Conservation (phyloP, 192 early-diverging fungal species). For the Podila verticillata region DNA sequence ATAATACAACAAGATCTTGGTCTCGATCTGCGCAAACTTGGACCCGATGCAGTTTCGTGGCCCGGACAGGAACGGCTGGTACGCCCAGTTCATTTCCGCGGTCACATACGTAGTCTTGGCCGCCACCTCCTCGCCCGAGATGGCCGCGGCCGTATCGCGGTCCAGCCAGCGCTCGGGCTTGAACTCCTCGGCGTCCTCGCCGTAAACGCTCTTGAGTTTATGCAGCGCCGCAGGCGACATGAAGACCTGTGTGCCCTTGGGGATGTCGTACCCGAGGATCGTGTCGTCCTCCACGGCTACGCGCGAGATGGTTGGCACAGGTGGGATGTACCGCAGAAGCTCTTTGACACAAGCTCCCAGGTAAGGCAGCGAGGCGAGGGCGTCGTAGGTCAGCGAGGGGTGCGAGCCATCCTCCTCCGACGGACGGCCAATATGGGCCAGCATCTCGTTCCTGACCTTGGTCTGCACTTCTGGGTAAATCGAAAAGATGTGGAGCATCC, state of each 20-base stretch:
- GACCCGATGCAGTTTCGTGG: constrained; percentile 65
- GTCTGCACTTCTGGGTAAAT: constrained; percentile 54
- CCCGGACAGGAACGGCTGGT: constrained; percentile 61
- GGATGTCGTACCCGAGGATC: constrained; percentile 55
- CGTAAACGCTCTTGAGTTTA: constrained; percentile 53
- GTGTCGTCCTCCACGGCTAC: constrained; percentile 46
- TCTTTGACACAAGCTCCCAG: constrained; percentile 65
- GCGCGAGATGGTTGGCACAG: constrained; percentile 61
- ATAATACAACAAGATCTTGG: constrained; percentile 62
- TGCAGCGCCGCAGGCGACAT: constrained; percentile 54
- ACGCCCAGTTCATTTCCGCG: constrained; percentile 37
- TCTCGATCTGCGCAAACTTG: constrained; percentile 65
- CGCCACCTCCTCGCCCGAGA: constrained; percentile 11
- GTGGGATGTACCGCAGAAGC: constrained; percentile 58
- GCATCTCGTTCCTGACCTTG: constrained; percentile 58
- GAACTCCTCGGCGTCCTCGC: constrained; percentile 61
- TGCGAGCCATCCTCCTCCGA: constrained; percentile 20
- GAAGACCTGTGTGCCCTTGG: constrained; percentile 56
- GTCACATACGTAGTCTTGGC: constrained; percentile 23
- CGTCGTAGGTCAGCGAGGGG: constrained; percentile 52
- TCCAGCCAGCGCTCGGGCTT: constrained; percentile 66
- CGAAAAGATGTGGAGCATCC: constrained; percentile 63
- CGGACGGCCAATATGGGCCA: constrained; percentile 41
- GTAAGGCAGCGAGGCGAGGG: constrained; percentile 57
- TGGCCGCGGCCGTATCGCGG: constrained; percentile 12